Base-by-base conservation (phyloP, 495 filamentous ascomycete genomes). In the Entonaema liquescens region DNA sequence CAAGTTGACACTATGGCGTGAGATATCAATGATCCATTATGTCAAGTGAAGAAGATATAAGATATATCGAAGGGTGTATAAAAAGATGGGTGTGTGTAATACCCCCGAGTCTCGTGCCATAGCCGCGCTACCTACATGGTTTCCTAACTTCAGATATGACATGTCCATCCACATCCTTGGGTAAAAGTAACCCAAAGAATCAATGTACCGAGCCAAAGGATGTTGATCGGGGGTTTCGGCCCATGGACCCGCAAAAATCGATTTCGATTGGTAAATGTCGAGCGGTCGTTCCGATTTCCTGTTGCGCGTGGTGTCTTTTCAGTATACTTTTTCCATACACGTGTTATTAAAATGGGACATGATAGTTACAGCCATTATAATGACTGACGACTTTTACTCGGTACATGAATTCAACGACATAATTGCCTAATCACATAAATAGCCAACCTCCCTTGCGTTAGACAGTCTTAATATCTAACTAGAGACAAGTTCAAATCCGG, bases 211-310 rank as follows among this genome's bases (percentile, higher is more conserved):
- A 73, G 55, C 70, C 70, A 73, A 65, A 73, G 54, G 50, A 58
- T 54, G 70, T 23, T 42, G 62, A 73, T 73, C 70, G 65, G 65
- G 55, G 70, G 70, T 73, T 73, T 73, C 70, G 70, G 70, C 65
- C 70, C 70, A 72, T 68, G 26, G 70, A 54, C 65, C 70, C 70
- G 70, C 70, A 57, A 62, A 62, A 68, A 65, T 40, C 33, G 29
- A 61, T 65, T 62, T 58, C 47, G 40, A 68, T 65, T 68, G 65
- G 40, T 38, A 57, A 47, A 40, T 66, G 52, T 71, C 62, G 57
- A 71, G 59, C 58, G 42, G 58, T 60, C 58, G 52, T 21, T 19
- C 52, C 38, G 35, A 52, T 42, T 58, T 42, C 40, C 28, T 59
- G 21, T 35, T 35, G 28, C 53, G n/a, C 35, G 38, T 52, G 36